Evolutionary conservation across 768 basidiomycete species (phyloP).

Genomic region (Naganishia friedmannii): DNA sequence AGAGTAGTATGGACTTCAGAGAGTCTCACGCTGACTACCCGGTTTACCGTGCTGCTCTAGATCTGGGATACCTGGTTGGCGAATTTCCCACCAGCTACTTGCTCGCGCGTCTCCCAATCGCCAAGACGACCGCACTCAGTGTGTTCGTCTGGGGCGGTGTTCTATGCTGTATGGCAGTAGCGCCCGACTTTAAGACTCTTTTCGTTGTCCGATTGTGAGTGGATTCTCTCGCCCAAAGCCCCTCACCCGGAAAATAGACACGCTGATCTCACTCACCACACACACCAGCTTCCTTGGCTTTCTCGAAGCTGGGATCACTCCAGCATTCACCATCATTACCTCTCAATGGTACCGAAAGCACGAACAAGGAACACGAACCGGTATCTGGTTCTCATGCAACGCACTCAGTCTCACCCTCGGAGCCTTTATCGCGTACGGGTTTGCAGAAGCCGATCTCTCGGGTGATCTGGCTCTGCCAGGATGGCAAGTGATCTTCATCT

Average conservation of each 20-base stretch:
- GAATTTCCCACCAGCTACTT: constrained; percentile 30
- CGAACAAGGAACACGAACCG: constrained; percentile 24
- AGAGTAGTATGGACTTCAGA: too few species aligned
- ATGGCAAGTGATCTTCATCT: constrained; percentile 28
- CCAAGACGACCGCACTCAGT: constrained; percentile 24
- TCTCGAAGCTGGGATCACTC: constrained; percentile 24
- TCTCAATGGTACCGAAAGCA: constrained; percentile 12
- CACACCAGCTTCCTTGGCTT: constrained; percentile 27
- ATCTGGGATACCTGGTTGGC: constrained; percentile 31
- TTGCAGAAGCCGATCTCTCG: constrained; percentile 23
- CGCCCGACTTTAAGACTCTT: constrained; percentile 23
- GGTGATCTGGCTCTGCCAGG: constrained; percentile 27
- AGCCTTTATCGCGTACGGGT: constrained; percentile 30
- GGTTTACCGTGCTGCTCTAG: not conserved
- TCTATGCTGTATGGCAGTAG: constrained; percentile 27
- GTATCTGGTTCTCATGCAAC: constrained; percentile 30
- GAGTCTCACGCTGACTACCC: not conserved
- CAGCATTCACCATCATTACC: constrained; percentile 23
- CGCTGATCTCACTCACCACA: too few species aligned
- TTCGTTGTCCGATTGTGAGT: constrained; percentile 29
- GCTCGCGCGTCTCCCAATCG: constrained; percentile 29
- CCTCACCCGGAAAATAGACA: too few species aligned
- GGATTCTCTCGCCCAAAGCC: too few species aligned
- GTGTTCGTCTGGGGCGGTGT: constrained; percentile 32
- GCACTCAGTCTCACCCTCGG: constrained; percentile 27